A percentile compares a stretch with the other conserved stretches of the same genome.
Evolutionary conservation across 305 asterid genomes (phyloP).

Genomic region (Petunia hybrid): DNA sequence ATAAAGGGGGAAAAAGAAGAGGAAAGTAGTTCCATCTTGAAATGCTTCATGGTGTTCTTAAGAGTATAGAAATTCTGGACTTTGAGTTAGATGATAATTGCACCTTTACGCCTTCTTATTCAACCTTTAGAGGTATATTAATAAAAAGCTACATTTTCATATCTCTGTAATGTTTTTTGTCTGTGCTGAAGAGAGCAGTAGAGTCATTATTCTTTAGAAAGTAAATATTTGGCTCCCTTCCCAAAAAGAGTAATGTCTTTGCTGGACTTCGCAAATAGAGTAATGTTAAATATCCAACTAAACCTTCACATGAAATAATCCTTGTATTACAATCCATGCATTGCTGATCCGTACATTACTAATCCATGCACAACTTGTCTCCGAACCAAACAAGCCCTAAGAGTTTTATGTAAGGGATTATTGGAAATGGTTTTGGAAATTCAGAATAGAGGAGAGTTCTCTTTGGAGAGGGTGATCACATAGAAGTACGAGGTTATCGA

Average conservation of each 20-base stretch:
- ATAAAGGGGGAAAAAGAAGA: slow-evolving; percentile 13
- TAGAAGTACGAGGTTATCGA: too few species aligned
- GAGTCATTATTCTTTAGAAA: not conserved
- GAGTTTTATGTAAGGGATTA: too few species aligned
- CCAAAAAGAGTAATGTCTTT: not conserved
- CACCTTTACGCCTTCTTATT: slow-evolving; percentile 21
- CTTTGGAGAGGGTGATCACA: too few species aligned
- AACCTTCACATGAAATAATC: too few species aligned
- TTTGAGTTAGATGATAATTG: not conserved
- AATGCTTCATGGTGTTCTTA: slow-evolving; percentile 23
- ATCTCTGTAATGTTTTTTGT: slow-evolving; percentile 9
- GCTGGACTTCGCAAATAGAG: too few species aligned
- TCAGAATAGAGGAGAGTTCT: too few species aligned
- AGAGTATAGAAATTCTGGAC: slow-evolving; percentile 23
- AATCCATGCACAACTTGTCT: too few species aligned
- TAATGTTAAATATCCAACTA: too few species aligned
- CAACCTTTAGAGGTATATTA: slow-evolving; percentile 11
- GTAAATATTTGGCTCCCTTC: slow-evolving; percentile 22
- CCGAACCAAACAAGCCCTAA: too few species aligned
- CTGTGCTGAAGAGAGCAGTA: not conserved
- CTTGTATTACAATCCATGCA: too few species aligned
- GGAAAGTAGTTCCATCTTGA: slow-evolving; percentile 21
- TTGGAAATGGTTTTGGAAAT: too few species aligned
- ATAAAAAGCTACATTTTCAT: not conserved
- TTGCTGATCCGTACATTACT: too few species aligned